Base-by-base conservation (phyloP, 1,284 basidiomycete genomes). In the Porogramme epimiltina region DNA sequence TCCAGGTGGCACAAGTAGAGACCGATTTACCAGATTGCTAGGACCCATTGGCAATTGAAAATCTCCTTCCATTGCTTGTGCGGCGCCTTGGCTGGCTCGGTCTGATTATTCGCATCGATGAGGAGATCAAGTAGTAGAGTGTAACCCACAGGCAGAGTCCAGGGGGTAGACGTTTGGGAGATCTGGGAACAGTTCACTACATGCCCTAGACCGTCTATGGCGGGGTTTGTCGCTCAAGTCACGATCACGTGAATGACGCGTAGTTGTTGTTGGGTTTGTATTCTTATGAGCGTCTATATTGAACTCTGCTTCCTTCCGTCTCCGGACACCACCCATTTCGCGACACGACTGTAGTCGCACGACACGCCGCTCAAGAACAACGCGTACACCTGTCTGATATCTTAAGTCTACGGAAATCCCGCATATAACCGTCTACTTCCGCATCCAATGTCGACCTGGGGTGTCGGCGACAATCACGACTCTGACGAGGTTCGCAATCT, bases 391-490 rank as follows among this genome's bases (percentile, higher is more conserved):
- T n/a, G 33, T 19, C 41, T 3, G 33, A 16, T 22, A 18, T 13
- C 24, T 13, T 31, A 31, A 31, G 8, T 6, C 28, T 13, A 13
- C 28, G 8, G 28, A 8, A 6, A 6, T 31, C 28, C 28, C 6
- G 8, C 28, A 31, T 31, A 8, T 8, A 8, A 31, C 13, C 28
- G 8, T 8, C 28, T 6, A 6, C 6, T 8, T 13, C 28, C 28
- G 13, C n/a, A 4, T 9, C 34, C 5, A 39, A 69, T 86, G 84
- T 81, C 85, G 49, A 70, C 77, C 56, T 79, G 70, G 73, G 78
- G 77, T 59, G 69, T 87, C 31, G 85, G 83, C 13, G 75, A 74
- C 47, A 73, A 83, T 60, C 82, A 85, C 58, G 73, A 86, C 45
- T 79, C 84, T 1, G 80, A 84, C 55, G 81, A 85, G 66, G 73